phyloP scores from a whole-genome alignment of 139 green algal species.

The Picochlorum sp. region DNA sequence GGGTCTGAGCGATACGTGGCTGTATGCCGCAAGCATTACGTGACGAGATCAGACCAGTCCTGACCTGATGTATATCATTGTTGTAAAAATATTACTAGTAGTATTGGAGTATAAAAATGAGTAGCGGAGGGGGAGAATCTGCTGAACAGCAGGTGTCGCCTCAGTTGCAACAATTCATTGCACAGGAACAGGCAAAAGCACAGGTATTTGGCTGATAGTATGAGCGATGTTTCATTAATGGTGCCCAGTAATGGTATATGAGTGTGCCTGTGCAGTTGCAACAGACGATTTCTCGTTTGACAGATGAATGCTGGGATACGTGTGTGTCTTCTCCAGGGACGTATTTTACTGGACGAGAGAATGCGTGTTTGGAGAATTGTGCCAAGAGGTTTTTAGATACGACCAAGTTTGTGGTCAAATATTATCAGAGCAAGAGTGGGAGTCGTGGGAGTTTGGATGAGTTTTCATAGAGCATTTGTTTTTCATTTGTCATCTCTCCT shows the following conservation, averaged over 20 bases:
- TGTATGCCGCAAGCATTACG: slow-evolving; percentile 67
- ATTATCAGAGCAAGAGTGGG: slow-evolving; percentile 27
- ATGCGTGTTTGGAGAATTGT: slow-evolving; percentile 34
- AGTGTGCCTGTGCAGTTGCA: slow-evolving; percentile 18
- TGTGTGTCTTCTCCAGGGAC: slow-evolving; percentile 27
- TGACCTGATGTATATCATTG: no score
- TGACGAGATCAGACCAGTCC: no score
- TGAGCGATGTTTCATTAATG: not conserved
- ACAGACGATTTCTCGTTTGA: slow-evolving; percentile 32
- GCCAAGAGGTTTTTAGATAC: slow-evolving; percentile 32
- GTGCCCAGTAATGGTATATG: not conserved
- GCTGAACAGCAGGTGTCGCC: slow-evolving; percentile 10
- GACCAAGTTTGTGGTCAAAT: slow-evolving; percentile 37
- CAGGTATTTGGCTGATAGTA: not conserved
- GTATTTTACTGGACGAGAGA: slow-evolving; percentile 12
- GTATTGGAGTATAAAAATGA: not conserved
- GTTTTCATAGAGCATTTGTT: not conserved
- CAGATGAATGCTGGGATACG: slow-evolving; percentile 38
- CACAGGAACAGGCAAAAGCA: slow-evolving; percentile 21
- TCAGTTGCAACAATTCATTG: slow-evolving; percentile 18
- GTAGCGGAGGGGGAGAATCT: not conserved
- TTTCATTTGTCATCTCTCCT: not conserved
- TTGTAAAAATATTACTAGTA: no score
- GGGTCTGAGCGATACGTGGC: slow-evolving; percentile 74
- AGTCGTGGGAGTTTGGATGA: not conserved